Conservation (phyloP, 2,329 filamentous ascomycete genomes). For the Penicillium aurantiogriseum region DNA sequence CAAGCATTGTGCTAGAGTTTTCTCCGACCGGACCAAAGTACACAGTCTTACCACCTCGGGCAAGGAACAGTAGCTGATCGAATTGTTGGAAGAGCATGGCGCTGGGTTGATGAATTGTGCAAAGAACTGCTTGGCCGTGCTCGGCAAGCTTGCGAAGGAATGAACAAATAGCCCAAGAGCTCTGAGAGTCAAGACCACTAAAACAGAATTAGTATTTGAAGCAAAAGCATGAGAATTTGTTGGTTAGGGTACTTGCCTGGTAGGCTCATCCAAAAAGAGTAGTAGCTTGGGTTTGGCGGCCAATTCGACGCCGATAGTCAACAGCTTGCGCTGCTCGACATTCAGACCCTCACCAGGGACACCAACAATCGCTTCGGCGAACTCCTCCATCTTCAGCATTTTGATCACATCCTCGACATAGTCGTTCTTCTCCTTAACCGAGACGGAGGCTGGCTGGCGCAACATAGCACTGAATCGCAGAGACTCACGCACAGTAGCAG, state of each 20-base stretch:
- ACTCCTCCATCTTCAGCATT: conserved; percentile 82
- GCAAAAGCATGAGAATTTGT: too few relatives aligned
- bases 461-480: conserved; percentile 81
- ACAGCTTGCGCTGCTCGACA: conserved; percentile 64
- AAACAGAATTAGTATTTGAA: not conserved
- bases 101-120: conserved; percentile 90
- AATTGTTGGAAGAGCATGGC: conserved; percentile 88
- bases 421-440: conserved; percentile 70
- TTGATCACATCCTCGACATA: conserved; percentile 88
- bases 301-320: conserved; percentile 90
- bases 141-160: conserved; percentile 84
- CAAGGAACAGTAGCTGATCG: conserved; percentile 61
- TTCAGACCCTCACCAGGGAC: conserved; percentile 73
- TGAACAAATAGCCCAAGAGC: conserved; percentile 82
- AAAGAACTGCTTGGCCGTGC: conserved; percentile 82
- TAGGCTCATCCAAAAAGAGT: conserved; percentile 89
- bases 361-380: conserved; percentile 84
- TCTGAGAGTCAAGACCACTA: conserved; percentile 81
- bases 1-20: conserved; percentile 54
- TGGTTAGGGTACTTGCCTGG: conserved; percentile 45
- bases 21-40: conserved; percentile 66
- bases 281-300: conserved; percentile 84
- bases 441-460: conserved; percentile 72
- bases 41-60: conserved; percentile 62
- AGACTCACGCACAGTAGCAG: conserved; percentile 82